Evolutionary conservation across 257 asterid species (phyloP).

Genomic region (Solanum neorickii): DNA sequence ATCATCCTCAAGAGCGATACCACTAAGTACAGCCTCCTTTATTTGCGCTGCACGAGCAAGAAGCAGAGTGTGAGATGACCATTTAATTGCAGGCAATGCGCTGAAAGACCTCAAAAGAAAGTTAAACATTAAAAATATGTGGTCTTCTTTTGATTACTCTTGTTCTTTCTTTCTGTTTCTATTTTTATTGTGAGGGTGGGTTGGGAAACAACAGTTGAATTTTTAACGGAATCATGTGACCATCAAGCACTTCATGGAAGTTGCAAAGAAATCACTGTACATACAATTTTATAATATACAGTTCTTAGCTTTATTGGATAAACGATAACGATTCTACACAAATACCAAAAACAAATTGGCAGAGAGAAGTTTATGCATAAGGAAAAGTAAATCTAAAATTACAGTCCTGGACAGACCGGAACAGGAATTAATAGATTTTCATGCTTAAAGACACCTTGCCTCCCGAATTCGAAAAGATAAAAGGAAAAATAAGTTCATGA

Average conservation of each 20-base stretch:
- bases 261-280: not conserved
- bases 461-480: not conserved
- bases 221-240: not conserved
- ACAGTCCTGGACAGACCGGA: not conserved
- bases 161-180: not conserved
- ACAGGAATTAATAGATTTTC: not conserved
- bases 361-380: not conserved
- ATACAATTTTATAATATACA: not conserved
- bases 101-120: not conserved
- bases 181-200: not conserved
- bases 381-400: not conserved
- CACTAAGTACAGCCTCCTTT: constrained; percentile 88
- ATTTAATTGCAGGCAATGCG: not conserved
- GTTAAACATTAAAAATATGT: not conserved
- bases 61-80: constrained; percentile 3
- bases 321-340: not conserved
- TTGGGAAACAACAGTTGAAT: not conserved
- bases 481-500: not conserved
- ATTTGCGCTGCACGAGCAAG: constrained; percentile 53
- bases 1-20: constrained; percentile 87
- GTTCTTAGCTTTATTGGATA: not conserved
- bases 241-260: not conserved
- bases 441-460: not conserved
- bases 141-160: not conserved
- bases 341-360: not conserved